phyloP scores from a whole-genome alignment of 345 rosid genomes.

The Hevea brasiliensis region DNA sequence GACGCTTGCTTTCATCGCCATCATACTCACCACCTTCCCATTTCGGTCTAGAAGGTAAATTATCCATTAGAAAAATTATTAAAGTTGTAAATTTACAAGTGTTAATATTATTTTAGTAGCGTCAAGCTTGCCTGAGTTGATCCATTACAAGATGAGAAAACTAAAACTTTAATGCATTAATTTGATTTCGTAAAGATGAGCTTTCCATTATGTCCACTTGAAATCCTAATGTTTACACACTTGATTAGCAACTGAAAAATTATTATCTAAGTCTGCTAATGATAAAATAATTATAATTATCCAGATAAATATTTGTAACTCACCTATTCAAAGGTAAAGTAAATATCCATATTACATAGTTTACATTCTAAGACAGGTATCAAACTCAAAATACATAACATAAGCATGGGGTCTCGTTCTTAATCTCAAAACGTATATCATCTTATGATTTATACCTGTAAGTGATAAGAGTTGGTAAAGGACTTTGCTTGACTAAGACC shows the following conservation, averaged over 20 bases:
- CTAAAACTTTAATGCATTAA: too few relatives aligned
- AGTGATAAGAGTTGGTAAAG: slow-evolving; percentile 59
- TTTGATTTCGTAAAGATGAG: not conserved
- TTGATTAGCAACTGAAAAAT: not conserved
- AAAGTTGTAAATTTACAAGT: not conserved
- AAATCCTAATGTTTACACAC: not conserved
- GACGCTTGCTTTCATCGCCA: slow-evolving; percentile 50
- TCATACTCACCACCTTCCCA: slow-evolving; percentile 70
- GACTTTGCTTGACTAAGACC: slow-evolving; percentile 47
- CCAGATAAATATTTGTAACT: not conserved
- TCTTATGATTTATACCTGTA: slow-evolving; percentile 39
- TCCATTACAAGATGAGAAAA: too few relatives aligned
- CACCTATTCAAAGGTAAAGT: not conserved
- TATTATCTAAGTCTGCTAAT: not conserved
- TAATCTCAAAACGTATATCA: not conserved
- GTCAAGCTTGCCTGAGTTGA: too few relatives aligned
- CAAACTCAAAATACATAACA: not conserved
- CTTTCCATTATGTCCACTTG: not conserved
- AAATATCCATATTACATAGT: not conserved
- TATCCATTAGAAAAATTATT: slow-evolving; percentile 11
- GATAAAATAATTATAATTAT: not conserved
- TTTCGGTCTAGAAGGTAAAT: slow-evolving; percentile 41
- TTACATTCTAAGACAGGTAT: not conserved
- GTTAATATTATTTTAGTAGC: not conserved
- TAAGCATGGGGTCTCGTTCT: not conserved